Conservation (phyloP, 345 rosid genomes). For the Streptanthus diversifolius region DNA sequence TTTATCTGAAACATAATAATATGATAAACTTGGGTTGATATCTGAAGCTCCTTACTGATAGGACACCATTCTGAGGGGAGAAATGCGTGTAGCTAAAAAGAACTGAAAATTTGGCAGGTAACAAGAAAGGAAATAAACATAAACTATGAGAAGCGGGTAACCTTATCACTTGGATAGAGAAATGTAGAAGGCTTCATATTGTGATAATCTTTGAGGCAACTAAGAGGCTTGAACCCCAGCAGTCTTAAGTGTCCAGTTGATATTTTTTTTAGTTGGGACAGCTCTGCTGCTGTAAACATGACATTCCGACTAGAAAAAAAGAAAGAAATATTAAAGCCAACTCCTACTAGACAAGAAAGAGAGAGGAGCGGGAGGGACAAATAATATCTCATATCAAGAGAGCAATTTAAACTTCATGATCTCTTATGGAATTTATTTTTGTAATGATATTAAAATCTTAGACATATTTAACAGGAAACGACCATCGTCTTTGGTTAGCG, state of each 20-base stretch:
- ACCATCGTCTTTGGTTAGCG: not conserved
- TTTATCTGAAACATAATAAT: not conserved
- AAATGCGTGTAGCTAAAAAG: not conserved
- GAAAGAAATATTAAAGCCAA: constrained; percentile 11
- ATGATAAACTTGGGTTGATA: not conserved
- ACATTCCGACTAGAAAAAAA: constrained; percentile 52
- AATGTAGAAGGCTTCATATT: constrained; percentile 92
- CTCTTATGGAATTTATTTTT: not conserved
- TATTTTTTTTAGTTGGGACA: constrained; percentile 70
- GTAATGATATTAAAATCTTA: not conserved
- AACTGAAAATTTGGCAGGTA: not conserved
- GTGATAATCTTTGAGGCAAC: constrained; percentile 87
- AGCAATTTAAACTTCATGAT: constrained; percentile 4
- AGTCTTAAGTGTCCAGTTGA: constrained; percentile 64
- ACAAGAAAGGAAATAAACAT: not conserved
- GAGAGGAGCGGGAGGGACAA: not conserved
- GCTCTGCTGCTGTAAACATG: constrained; percentile 58
- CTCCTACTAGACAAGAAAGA: constrained; percentile 4
- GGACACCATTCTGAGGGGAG: not conserved
- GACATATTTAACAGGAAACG: not conserved
- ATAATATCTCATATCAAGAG: not conserved
- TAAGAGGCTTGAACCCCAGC: constrained; percentile 91
- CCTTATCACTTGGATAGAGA: constrained; percentile 90
- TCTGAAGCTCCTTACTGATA: constrained; percentile 2
- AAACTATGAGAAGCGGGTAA: constrained; percentile 23